Conservation (phyloP, 805 yeast species). For the Jamesozyma rosinii region DNA sequence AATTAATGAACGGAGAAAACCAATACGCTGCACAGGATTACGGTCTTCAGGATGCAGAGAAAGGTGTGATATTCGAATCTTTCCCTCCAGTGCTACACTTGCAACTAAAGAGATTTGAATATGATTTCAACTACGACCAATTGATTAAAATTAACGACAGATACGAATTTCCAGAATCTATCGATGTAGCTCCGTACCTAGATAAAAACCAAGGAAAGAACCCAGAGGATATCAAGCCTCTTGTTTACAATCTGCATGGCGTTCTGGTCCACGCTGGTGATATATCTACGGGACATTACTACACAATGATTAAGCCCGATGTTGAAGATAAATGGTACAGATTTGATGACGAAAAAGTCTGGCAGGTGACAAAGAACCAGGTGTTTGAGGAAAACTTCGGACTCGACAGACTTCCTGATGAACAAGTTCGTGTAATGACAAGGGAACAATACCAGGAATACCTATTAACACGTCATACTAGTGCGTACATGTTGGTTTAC, state of each 20-base stretch:
- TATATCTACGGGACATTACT: constrained; percentile 91
- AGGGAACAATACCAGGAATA: constrained; percentile 56
- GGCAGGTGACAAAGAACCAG: constrained; percentile 73
- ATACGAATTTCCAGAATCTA: constrained; percentile 75
- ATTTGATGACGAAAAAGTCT: constrained; percentile 93
- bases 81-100: constrained; percentile 91
- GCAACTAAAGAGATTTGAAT: constrained; percentile 90
- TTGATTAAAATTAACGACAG: constrained; percentile 87
- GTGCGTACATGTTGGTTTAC: constrained; percentile 96
- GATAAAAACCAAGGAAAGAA: constrained; percentile 51
- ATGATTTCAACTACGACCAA: constrained; percentile 81
- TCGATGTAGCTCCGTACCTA: constrained; percentile 72
- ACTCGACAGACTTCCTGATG: constrained; percentile 48
- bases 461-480: constrained; percentile 69
- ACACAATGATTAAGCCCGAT: constrained; percentile 82
- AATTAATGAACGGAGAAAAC: constrained; percentile 86
- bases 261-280: constrained; percentile 95
- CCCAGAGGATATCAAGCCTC: constrained; percentile 11
- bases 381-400: constrained; percentile 93
- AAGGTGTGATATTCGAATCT: constrained; percentile 85
- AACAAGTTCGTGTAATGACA: constrained; percentile 41
- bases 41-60: constrained; percentile 92
- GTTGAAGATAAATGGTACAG: constrained; percentile 67
- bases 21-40: constrained; percentile 84
- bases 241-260: constrained; percentile 74